phyloP scores from a whole-genome alignment of 1,284 basidiomycete species.

The Leucocoprinus gongylophorus region DNA sequence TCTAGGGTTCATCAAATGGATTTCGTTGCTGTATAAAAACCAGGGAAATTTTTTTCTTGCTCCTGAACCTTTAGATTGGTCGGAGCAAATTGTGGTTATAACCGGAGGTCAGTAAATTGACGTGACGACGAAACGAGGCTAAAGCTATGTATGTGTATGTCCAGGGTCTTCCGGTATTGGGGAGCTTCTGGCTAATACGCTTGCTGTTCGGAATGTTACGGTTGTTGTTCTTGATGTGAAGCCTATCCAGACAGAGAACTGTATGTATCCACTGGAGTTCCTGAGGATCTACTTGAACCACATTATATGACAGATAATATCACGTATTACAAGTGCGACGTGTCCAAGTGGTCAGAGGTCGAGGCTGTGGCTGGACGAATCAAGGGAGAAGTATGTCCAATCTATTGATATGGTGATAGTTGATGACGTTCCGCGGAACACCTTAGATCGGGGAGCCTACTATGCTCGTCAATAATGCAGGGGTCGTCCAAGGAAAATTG shows the following conservation, averaged over 20 bases:
- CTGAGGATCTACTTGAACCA: not conserved
- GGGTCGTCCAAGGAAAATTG: conserved; percentile 86
- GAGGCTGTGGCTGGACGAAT: conserved; percentile 63
- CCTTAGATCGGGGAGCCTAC: conserved; percentile 82
- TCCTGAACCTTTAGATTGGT: conserved; percentile 66
- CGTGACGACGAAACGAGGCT: not conserved
- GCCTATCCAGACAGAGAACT: conserved; percentile 68
- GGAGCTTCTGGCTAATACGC: conserved; percentile 74
- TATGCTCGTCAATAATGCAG: conserved; percentile 92
- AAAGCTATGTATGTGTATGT: conserved; percentile 11
- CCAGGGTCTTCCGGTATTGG: conserved; percentile 86
- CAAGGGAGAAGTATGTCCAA: conserved; percentile 60
- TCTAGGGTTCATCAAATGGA: conserved; percentile 63
- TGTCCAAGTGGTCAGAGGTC: conserved; percentile 82
- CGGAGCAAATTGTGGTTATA: conserved; percentile 79
- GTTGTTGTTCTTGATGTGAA: conserved; percentile 84
- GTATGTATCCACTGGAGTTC: conserved; percentile 33
- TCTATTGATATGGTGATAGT: conserved; percentile 1
- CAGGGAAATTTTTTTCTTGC: conserved; percentile 57
- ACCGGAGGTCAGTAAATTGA: conserved; percentile 68
- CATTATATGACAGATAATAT: conserved; percentile 53
- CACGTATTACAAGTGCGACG: conserved; percentile 80
- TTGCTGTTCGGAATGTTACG: conserved; percentile 72
- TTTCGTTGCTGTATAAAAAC: conserved; percentile 66
- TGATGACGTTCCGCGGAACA: conserved; percentile 1